phyloP scores from a whole-genome alignment of 208 protist species.

The Leishmania turanica region DNA sequence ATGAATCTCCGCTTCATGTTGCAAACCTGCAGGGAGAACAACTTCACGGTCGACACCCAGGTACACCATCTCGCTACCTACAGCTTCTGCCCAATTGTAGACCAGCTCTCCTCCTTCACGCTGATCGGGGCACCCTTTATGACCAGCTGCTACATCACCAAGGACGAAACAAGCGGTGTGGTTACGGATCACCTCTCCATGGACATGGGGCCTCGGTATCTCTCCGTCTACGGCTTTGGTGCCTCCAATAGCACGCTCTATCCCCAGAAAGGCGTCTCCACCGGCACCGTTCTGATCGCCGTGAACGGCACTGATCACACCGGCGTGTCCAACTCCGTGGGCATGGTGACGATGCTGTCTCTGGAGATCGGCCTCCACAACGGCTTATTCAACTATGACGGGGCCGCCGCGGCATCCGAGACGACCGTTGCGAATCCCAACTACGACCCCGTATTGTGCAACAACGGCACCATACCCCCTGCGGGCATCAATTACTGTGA shows the following conservation, averaged over 20 bases:
- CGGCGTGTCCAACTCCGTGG: constrained; percentile 37
- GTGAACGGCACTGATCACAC: constrained; percentile 42
- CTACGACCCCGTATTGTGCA: constrained; percentile 34
- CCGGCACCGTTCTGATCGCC: constrained; percentile 63
- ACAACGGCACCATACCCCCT: background rate
- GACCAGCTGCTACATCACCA: constrained; percentile 34
- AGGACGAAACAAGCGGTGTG: constrained; percentile 1
- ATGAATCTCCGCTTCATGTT: constrained; percentile 84
- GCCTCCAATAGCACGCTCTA: constrained; percentile 44
- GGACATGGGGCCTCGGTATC: constrained; percentile 38
- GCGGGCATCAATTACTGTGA: constrained; percentile 29
- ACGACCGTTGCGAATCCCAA: constrained; percentile 32
- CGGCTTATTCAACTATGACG: constrained; percentile 83
- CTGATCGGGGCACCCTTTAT: constrained; percentile 47
- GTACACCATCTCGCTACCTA: constrained; percentile 47
- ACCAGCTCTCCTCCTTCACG: constrained; percentile 61
- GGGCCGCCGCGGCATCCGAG: constrained; percentile 1
- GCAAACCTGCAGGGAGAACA: constrained; percentile 52
- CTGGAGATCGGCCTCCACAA: constrained; percentile 74
- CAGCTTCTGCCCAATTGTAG: constrained; percentile 76
- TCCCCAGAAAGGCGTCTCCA: constrained; percentile 41
- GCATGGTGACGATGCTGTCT: constrained; percentile 63
- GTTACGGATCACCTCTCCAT: constrained; percentile 22
- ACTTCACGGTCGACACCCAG: constrained; percentile 10
- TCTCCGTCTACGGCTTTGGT: constrained; percentile 86